phyloP scores from a whole-genome alignment of 805 yeast species.

The Zygotorulaspora danielsina region DNA sequence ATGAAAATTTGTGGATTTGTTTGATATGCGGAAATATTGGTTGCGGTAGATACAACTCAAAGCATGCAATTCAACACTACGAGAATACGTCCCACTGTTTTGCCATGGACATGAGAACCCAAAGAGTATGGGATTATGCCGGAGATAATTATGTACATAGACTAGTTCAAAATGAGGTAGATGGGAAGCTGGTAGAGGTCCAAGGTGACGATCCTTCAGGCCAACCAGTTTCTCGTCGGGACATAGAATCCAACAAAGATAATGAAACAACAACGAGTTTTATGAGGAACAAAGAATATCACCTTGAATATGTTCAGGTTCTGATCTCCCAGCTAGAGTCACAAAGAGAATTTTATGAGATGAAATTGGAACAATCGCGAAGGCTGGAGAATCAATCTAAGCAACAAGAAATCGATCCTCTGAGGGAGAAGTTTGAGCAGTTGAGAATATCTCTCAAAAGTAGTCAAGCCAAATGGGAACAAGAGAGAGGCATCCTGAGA shows the following conservation, averaged over 20 bases:
- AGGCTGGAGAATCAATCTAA: constrained; percentile 11
- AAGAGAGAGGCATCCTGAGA: constrained; percentile 18
- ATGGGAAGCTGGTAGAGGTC: constrained; percentile 85
- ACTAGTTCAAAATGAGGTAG: constrained; percentile 74
- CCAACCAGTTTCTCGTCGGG: constrained; percentile 8
- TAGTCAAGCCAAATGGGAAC: constrained; percentile 16
- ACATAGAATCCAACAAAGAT: constrained; percentile 20
- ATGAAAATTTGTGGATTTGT: constrained; percentile 79
- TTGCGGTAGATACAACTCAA: constrained; percentile 80
- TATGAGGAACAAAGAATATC: constrained; percentile 52
- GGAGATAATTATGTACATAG: constrained; percentile 89
- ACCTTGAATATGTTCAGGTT: constrained; percentile 75
- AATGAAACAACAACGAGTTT: constrained; percentile 16
- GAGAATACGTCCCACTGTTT: constrained; percentile 77
- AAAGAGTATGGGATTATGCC: constrained; percentile 92
- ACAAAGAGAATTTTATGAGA: constrained; percentile 78
- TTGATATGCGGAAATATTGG: constrained; percentile 89
- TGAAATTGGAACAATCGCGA: constrained; percentile 38
- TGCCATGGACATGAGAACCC: constrained; percentile 81
- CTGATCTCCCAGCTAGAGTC: constrained; percentile 77
- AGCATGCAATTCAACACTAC: constrained; percentile 82
- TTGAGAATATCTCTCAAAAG: constrained; percentile 17
- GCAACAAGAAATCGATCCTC: constrained; percentile 14
- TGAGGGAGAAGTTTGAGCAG: constrained; percentile 20
- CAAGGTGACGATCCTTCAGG: constrained; percentile 33